A percentile compares a stretch with the other conserved stretches of the same genome.
Conservation (phyloP, 2,329 filamentous ascomycete genomes). For the Akanthomyces lecanii region DNA sequence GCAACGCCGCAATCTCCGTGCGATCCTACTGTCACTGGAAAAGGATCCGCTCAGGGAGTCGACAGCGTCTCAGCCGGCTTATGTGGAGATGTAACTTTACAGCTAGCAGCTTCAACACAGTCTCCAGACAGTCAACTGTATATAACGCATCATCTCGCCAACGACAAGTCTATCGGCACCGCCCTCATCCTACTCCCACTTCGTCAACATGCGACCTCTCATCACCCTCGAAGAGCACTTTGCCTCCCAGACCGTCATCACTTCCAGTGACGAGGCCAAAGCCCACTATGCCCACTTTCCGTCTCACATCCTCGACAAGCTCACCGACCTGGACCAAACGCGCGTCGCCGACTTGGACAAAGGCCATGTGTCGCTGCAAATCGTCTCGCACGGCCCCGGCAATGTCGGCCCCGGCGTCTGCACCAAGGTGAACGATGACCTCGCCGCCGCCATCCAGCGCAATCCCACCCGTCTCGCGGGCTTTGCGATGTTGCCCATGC, state of each 20-base stretch:
- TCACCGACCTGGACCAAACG: conserved; percentile 21
- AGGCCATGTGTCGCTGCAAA: conserved; percentile 23
- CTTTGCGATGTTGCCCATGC: conserved; percentile 29
- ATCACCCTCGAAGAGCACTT: conserved; percentile 43
- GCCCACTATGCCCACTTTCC: conserved; percentile 23
- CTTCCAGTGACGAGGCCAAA: conserved; percentile 18
- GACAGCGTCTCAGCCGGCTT: neutral
- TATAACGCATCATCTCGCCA: neutral
- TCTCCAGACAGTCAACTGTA: neutral
- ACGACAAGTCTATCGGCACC: neutral
- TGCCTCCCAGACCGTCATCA: conserved; percentile 23
- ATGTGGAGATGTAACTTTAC: neutral
- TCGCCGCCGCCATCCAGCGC: conserved; percentile 12
- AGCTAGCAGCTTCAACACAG: no score
- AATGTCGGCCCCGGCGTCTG: conserved; percentile 18
- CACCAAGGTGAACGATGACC: conserved; percentile 26
- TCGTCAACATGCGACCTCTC: conserved; percentile 23
- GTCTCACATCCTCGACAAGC: conserved; percentile 22
- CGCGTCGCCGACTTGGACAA: conserved; percentile 25
- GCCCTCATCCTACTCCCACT: neutral
- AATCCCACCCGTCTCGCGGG: conserved; percentile 27
- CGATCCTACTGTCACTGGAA: neutral
- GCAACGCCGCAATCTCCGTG: no score
- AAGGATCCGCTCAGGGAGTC: neutral
- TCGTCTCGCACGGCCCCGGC: conserved; percentile 19